Evolutionary conservation across 306 rosid genomes (phyloP), one percentile per base, ranked within the genome.

Genomic region (Begonia fuchsioides): DNA sequence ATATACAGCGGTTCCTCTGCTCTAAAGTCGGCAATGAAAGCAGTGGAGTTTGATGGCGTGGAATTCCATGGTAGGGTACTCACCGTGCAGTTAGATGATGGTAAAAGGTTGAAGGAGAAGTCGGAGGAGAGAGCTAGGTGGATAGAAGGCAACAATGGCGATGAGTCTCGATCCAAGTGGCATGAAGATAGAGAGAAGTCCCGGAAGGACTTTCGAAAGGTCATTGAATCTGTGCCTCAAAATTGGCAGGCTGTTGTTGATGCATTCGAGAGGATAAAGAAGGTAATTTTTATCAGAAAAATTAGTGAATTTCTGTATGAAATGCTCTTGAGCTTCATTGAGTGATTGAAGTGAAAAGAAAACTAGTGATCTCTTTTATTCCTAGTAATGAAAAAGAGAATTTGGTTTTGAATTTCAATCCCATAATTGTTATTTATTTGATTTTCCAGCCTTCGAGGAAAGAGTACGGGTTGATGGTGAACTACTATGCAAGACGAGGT

Each of bases 391-490:
- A n/a, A n/a, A n/a, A n/a, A 10, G 43, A 40, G 61, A n/a, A 20
- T 50, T 47, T 38, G 38, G 11, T 26, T 26, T 26, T 26, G 35
- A 26, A 26, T 26, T 26, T 26, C 7, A 26, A 26, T 26, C 35
- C 35, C 35, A 26, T 26, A 26, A 26, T 26, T 26, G 35, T 26
- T 26, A 13, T 38, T 9, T 8, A 11, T 43, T n/a, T n/a, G n/a
- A n/a, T n/a, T n/a, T 58, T 17, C 52, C 72, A 90, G 97, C 95
- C 97, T 70, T 82, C 97, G 50, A 76, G 95, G 69, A 86, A 78
- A 61, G 95, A 90, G 60, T 90, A 90, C 56, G 87, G 97, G 13
- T 66, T 90, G 76, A 76, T 90, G 95, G 76, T 90, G 61, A 90
- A 75, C 68, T 81, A 76, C 69, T 84, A 90, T 65, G 95, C 94